Percentiles rank a stretch among this genome's conserved stretches.
Conservation (phyloP, 176 grass and related monocot species). For the Triticum timopheevii region DNA sequence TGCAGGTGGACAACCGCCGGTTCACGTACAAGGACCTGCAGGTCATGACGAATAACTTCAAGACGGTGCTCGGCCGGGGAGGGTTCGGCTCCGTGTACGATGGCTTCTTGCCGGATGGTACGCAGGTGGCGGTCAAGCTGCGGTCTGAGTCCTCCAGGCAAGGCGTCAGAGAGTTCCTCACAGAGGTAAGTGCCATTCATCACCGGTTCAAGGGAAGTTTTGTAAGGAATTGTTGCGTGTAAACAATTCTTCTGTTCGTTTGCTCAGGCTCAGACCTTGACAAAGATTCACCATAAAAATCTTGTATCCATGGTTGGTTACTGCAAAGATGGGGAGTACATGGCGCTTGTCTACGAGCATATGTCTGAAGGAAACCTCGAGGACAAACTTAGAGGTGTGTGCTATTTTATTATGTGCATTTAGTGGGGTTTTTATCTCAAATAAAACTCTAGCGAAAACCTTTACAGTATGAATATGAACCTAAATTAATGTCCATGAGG, state of each 20-base stretch:
- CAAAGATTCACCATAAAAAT: slow-evolving; percentile 67
- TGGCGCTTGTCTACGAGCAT: slow-evolving; percentile 72
- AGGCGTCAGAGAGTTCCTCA: slow-evolving; percentile 52
- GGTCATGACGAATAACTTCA: slow-evolving; percentile 57
- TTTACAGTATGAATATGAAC: too few relatives aligned
- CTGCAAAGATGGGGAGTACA: slow-evolving; percentile 54
- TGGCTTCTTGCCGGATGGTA: slow-evolving; percentile 53
- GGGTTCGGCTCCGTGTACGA: slow-evolving; percentile 65
- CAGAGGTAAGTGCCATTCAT: slow-evolving; percentile 32
- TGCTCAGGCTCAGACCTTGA: slow-evolving; percentile 56
- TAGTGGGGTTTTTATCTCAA: too few relatives aligned
- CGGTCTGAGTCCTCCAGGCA: slow-evolving; percentile 42
- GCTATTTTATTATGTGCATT: background rate
- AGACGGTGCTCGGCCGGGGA: slow-evolving; percentile 50
- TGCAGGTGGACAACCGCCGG: slow-evolving; percentile 42
- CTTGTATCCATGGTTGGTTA: slow-evolving; percentile 67
- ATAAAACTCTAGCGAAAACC: too few relatives aligned
- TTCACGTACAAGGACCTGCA: slow-evolving; percentile 54
- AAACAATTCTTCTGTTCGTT: background rate
- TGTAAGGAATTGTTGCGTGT: background rate
- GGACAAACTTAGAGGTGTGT: slow-evolving; percentile 50
- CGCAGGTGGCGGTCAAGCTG: slow-evolving; percentile 68
- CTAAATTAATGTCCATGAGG: too few relatives aligned
- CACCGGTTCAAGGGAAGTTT: background rate
- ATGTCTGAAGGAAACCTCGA: slow-evolving; percentile 63